phyloP scores from a whole-genome alignment of 2,329 filamentous ascomycete species.

The Alternaria gaisen region DNA sequence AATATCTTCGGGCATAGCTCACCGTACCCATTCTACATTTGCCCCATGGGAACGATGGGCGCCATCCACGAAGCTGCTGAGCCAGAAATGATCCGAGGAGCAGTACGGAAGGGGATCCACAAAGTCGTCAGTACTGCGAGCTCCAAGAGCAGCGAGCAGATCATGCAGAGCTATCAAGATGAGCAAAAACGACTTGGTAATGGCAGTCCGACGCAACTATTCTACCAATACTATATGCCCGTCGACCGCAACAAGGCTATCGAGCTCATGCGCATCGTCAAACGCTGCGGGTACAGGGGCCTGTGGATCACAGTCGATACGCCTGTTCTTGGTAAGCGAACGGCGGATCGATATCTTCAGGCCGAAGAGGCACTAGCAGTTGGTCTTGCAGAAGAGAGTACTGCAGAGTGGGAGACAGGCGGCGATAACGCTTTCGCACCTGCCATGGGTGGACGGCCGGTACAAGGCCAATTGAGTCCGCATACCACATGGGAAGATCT shows the following conservation, averaged over 20 bases:
- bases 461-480: constrained; percentile 48
- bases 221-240: constrained; percentile 51
- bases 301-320: constrained; percentile 51
- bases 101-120: constrained; percentile 46
- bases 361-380: constrained; percentile 61
- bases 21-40: constrained; percentile 52
- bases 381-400: constrained; percentile 61
- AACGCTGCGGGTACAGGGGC: constrained; percentile 44
- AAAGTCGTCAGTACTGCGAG: constrained; percentile 50
- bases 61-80: constrained; percentile 49
- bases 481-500: constrained; percentile 62
- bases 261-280: constrained; percentile 44
- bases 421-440: constrained; percentile 64
- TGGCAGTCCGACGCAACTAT: constrained; percentile 40
- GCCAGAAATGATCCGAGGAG: constrained; percentile 47
- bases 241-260: constrained; percentile 43
- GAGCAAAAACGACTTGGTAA: constrained; percentile 37
- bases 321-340: constrained; percentile 46
- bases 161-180: constrained; percentile 42
- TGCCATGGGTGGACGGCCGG: constrained; percentile 63
- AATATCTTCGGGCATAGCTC: constrained; percentile 48
- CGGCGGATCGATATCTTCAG: constrained; percentile 46
- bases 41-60: constrained; percentile 50
- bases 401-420: constrained; percentile 60
- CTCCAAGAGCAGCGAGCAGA: constrained; percentile 42